Percentiles rank a stretch among this genome's conserved stretches.
These are phyloP conservation scores for Castanea mollissima DNA, from an alignment of 306 rosid species.

Conservation along the genomic window DNA sequence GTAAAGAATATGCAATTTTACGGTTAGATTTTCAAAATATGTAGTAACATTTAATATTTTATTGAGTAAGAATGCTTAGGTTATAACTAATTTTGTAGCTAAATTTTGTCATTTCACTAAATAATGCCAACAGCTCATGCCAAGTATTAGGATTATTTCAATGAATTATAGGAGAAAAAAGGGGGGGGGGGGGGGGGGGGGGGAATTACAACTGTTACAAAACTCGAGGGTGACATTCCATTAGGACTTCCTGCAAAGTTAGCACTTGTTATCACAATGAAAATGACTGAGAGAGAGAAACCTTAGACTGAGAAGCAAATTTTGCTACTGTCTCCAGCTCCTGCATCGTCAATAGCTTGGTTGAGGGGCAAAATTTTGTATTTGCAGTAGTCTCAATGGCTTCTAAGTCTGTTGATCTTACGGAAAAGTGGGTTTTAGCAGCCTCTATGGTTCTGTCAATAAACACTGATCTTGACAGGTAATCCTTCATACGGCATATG, in stretches of 20 bases:
- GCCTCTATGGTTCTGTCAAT: slow-evolving; percentile 58
- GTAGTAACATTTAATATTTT: too few relatives aligned
- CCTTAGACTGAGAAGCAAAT: slow-evolving; percentile 9
- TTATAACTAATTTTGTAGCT: too few relatives aligned
- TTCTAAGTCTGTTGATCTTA: slow-evolving; percentile 28
- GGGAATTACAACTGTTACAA: too few relatives aligned
- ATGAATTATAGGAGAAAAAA: neutral
- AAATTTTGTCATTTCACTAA: too few relatives aligned
- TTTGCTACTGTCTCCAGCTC: slow-evolving; percentile 52
- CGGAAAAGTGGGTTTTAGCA: slow-evolving; percentile 42
- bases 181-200: too few relatives aligned
- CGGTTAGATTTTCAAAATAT: too few relatives aligned
- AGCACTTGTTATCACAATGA: neutral
- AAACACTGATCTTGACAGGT: slow-evolving; percentile 63
- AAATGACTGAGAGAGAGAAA: slow-evolving; percentile 1
- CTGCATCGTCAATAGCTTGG: slow-evolving; percentile 51
- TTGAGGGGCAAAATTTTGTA: slow-evolving; percentile 53
- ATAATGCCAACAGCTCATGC: too few relatives aligned
- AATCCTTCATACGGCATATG: slow-evolving; percentile 74
- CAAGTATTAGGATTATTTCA: neutral
- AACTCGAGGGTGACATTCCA: neutral
- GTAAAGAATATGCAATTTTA: too few relatives aligned
- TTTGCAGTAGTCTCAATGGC: slow-evolving; percentile 31
- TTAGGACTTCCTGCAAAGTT: neutral
- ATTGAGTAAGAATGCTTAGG: too few relatives aligned